Conservation (phyloP, 2,329 filamentous ascomycete genomes). For the Decorospora gaudefroyi region DNA sequence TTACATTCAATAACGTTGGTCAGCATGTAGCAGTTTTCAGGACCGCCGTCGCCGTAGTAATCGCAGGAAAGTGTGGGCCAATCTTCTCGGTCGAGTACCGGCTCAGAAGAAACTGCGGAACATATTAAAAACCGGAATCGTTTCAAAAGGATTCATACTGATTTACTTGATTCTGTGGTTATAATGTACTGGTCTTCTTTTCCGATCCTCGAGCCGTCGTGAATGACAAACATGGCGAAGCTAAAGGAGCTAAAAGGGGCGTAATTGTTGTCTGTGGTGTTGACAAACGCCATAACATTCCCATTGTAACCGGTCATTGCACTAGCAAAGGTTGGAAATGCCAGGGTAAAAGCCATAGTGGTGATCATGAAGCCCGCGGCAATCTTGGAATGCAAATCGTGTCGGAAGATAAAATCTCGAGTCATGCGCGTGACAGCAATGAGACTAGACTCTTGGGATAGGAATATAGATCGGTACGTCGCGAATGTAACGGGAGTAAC, state of each 20-base stretch:
- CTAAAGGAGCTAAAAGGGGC: conserved; percentile 14
- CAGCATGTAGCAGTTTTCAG: no score
- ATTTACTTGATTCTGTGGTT: no score
- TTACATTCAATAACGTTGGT: no score
- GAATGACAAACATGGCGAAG: conserved; percentile 14
- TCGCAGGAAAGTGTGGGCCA: no score
- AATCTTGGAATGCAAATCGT: conserved; percentile 17
- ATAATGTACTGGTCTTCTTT: conserved; percentile 5
- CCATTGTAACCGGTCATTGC: conserved; percentile 29
- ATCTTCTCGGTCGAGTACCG: no score
- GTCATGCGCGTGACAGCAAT: background rate
- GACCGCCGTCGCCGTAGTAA: no score
- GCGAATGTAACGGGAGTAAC: conserved; percentile 21
- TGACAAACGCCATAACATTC: conserved; percentile 14
- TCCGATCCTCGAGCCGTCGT: conserved; percentile 22
- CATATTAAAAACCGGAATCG: no score
- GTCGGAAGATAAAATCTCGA: conserved; percentile 13
- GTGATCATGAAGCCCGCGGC: conserved; percentile 29
- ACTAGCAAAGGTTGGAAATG: conserved; percentile 25
- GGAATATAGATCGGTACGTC: conserved; percentile 24
- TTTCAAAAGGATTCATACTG: no score
- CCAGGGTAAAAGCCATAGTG: conserved; percentile 21
- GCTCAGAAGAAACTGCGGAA: no score
- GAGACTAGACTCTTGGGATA: conserved; percentile 13
- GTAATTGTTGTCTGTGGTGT: conserved; percentile 7